Percentiles rank a stretch among this genome's conserved stretches.
phyloP scores from a whole-genome alignment of 495 filamentous ascomycete species.

The Hypoxylon intermedium region DNA sequence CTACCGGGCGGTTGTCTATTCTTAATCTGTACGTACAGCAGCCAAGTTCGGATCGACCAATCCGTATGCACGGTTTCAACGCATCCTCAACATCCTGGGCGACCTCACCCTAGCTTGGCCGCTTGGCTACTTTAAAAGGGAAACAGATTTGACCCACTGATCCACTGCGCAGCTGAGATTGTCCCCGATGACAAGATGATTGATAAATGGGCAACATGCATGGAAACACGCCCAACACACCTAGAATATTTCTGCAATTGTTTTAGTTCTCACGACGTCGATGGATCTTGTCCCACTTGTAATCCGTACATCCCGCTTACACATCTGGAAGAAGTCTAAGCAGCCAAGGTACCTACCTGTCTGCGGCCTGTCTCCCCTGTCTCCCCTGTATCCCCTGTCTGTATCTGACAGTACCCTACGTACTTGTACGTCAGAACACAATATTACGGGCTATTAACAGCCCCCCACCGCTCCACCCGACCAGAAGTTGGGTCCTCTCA shows the following conservation, averaged over 20 bases:
- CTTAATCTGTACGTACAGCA: constrained; percentile 34
- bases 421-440: constrained; percentile 36
- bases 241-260: no score
- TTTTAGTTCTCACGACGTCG: constrained; percentile 34
- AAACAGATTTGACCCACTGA: constrained; percentile 37
- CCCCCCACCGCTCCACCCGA: constrained; percentile 36
- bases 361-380: not conserved
- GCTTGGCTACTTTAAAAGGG: constrained; percentile 28
- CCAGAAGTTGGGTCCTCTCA: constrained; percentile 28
- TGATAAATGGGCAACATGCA: constrained; percentile 32
- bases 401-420: not conserved
- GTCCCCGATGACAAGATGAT: constrained; percentile 34
- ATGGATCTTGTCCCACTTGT: constrained; percentile 31
- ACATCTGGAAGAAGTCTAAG: no score
- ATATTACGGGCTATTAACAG: constrained; percentile 31
- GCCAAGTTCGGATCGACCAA: constrained; percentile 33
- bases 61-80: constrained; percentile 22
- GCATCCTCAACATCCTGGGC: constrained; percentile 15
- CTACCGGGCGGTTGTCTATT: constrained; percentile 39
- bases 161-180: constrained; percentile 38
- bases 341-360: no score
- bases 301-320: no score
- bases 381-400: constrained; percentile 5
- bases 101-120: constrained; percentile 27
- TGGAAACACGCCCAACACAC: constrained; percentile 12